phyloP scores from a whole-genome alignment of 805 yeast species.

The Groenewaldozyma tartarivorans region DNA sequence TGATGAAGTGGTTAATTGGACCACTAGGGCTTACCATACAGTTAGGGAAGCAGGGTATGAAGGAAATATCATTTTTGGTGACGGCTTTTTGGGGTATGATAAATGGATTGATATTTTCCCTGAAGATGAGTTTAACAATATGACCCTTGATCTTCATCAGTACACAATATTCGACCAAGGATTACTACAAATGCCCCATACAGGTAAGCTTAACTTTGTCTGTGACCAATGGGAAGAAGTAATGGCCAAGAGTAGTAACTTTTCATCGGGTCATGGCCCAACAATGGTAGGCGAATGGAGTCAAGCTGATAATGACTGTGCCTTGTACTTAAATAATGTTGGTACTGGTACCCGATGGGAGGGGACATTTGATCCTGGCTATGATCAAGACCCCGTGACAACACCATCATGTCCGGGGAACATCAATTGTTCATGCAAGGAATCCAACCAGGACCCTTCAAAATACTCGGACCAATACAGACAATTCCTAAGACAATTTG shows the following conservation, averaged over 20 bases:
- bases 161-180: conserved; percentile 57
- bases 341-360: conserved; percentile 71
- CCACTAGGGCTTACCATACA: conserved; percentile 45
- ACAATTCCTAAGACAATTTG: conserved; percentile 48
- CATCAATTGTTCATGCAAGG: conserved; percentile 45
- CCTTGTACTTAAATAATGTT: conserved; percentile 74
- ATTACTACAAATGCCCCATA: conserved; percentile 22
- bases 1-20: conserved; percentile 41
- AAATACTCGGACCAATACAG: conserved; percentile 50
- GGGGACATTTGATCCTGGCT: conserved; percentile 37
- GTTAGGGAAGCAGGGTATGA: conserved; percentile 45
- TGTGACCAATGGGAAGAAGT: conserved; percentile 45
- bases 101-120: conserved; percentile 55
- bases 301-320: conserved; percentile 81
- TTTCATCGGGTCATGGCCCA: conserved; percentile 52
- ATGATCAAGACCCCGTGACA: conserved; percentile 15
- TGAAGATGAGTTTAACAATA: conserved; percentile 41
- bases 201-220: conserved; percentile 22
- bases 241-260: conserved; percentile 46
- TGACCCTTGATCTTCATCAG: conserved; percentile 77
- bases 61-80: conserved; percentile 56
- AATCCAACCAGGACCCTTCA: conserved; percentile 32
- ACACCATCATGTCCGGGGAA: conserved; percentile 23
- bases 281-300: conserved; percentile 70
- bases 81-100: conserved; percentile 55